Evolutionary conservation across 495 filamentous ascomycete genomes (phyloP).

Genomic region (Trypethelium eluteriae): DNA sequence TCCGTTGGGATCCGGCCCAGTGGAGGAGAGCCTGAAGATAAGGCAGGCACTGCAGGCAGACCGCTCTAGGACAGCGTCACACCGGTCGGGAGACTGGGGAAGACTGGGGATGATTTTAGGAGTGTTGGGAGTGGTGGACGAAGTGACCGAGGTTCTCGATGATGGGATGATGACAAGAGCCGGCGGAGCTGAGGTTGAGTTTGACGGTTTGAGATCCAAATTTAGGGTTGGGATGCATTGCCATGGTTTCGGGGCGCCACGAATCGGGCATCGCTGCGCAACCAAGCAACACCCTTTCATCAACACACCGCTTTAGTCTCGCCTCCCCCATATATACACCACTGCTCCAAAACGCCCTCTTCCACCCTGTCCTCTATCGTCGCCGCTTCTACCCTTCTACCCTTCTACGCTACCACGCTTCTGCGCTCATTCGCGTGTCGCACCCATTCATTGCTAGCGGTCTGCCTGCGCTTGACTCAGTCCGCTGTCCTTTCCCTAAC

Average conservation of each 20-base stretch:
- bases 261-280: not conserved
- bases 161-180: no score
- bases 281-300: not conserved
- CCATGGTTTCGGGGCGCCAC: slow-evolving; percentile 7
- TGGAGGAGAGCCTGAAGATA: not conserved
- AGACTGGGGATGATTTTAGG: not conserved
- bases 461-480: not conserved
- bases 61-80: not conserved
- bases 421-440: not conserved
- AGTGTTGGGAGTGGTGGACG: not conserved
- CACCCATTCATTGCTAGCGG: slow-evolving; percentile 3
- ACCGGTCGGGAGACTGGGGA: no score
- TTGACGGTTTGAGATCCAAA: not conserved
- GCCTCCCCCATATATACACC: slow-evolving; percentile 1
- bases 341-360: no score
- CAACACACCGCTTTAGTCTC: not conserved
- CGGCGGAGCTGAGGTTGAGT: not conserved
- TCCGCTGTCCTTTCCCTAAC: not conserved
- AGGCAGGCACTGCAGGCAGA: not conserved
- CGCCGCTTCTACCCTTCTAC: not conserved
- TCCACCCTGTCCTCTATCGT: not conserved
- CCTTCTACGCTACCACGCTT: not conserved
- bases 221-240: not conserved
- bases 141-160: not conserved
- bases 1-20: not conserved